A percentile compares a stretch with the other conserved stretches of the same genome.
Conservation (phyloP, 208 protist species). For the Acanthamoeba culbertsoni region DNA sequence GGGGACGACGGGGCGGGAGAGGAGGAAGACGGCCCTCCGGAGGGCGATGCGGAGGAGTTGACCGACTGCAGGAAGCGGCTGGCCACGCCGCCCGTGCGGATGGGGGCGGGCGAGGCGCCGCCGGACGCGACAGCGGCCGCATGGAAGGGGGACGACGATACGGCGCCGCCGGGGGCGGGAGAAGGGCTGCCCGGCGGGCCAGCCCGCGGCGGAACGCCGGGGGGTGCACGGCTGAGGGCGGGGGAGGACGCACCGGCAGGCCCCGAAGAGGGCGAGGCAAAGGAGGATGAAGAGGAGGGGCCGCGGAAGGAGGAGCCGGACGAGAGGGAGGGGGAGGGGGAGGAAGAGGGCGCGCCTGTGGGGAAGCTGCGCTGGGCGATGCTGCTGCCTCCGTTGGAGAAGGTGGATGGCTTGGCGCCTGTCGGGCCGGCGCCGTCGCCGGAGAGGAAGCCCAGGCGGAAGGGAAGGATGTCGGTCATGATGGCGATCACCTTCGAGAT, state of each 20-base stretch:
- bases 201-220: not conserved
- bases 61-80: not conserved
- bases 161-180: not conserved
- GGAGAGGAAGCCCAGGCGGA: slow-evolving; percentile 9
- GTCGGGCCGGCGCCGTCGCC: not conserved
- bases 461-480: slow-evolving; percentile 40
- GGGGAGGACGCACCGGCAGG: not conserved
- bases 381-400: not conserved
- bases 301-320: not conserved
- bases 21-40: not conserved
- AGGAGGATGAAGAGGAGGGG: not conserved
- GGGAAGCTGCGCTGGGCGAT: not conserved
- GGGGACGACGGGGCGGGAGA: not conserved
- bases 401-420: not conserved
- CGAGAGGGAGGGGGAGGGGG: not conserved
- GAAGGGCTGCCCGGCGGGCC: no score
- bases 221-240: not conserved
- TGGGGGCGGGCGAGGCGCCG: not conserved
- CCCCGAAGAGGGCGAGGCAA: not conserved
- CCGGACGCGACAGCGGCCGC: not conserved
- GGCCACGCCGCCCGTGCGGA: not conserved
- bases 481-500: slow-evolving; percentile 23
- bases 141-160: not conserved
- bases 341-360: not conserved
- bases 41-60: not conserved